Base-by-base conservation (phyloP, 2,329 filamentous ascomycete genomes). In the Dothideomycetes sp. region DNA sequence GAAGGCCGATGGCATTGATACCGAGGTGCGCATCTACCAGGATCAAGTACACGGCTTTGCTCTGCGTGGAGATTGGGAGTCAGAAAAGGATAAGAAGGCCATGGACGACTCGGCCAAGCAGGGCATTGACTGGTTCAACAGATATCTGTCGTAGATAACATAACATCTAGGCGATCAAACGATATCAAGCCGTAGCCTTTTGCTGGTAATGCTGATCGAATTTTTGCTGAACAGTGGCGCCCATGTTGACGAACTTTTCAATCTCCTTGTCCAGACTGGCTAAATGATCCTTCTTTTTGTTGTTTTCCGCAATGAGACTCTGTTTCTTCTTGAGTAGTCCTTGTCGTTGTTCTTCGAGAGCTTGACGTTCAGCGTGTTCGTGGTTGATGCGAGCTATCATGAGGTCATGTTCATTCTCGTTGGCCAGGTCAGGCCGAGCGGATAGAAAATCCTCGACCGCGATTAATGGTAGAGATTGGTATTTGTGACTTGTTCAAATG, bases 301-400 rank as follows among this genome's bases (percentile, higher is more conserved):
- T 94, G 59, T 95, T 95, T 58, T 82, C 78, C 23, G 76, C 74
- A 47, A 81, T 78, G 46, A 84, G 61, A 3, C 70, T 74, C 54
- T 82, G 77, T 55, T 84, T 84, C 60, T 75, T 73, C 62, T 79
- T 68, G 43, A 70, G 56, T 50, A 73, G 57, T 39, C 61, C 64
- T 59, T 87, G 80, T 36, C 88, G 74, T 53, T 87, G 80, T 60
- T 86, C 82, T 62, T 98, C 91, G 20, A 96, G 67, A 29, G 80
- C 78, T 61, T 94, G 80, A 25, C 91, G 79, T 57, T 93, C 86
- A 10, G 75, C 73, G 51, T 86, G 78, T 65, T 98, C 91, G 58
- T 96, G 84, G 49, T 91, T 82, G 57, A 98, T 94, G 18, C 89
- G 79, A 30, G 84, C 84, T 38, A 87, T 78, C 78, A 93, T 96